Conservation (phyloP, 257 asterid genomes). For the Fraxinus anomala region DNA sequence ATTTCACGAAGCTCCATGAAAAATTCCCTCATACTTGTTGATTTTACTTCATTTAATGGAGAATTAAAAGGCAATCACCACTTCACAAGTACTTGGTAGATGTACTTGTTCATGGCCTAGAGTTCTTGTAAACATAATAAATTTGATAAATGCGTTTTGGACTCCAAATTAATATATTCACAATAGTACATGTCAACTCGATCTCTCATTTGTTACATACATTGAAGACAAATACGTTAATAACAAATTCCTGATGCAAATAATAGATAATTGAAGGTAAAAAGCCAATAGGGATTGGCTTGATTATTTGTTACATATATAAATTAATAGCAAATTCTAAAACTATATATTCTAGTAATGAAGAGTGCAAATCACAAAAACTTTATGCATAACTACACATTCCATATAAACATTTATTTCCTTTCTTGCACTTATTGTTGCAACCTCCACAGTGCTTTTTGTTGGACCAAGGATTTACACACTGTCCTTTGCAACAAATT, state of each 20-base stretch:
- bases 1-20: not conserved
- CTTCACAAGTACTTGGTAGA: not conserved
- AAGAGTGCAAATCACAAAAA: not conserved
- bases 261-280: not conserved
- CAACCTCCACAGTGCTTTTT: constrained; percentile 70
- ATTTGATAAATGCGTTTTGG: not conserved
- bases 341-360: not conserved
- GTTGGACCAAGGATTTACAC: constrained; percentile 46
- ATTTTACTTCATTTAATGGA: not conserved
- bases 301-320: constrained; percentile 17
- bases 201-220: not conserved
- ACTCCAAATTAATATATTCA: not conserved
- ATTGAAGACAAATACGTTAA: not conserved
- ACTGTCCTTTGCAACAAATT: constrained; percentile 68
- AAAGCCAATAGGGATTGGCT: not conserved
- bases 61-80: no score
- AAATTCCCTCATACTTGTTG: not conserved
- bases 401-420: constrained; percentile 51
- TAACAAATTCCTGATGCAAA: not conserved
- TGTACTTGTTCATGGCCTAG: not conserved
- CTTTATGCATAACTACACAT: constrained; percentile 66
- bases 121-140: not conserved
- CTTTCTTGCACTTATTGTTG: constrained; percentile 46
- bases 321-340: constrained; percentile 2
- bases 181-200: not conserved